Evolutionary conservation across 2,329 filamentous ascomycete genomes (phyloP), one percentile per base, ranked within the genome.

Genomic region (Botrytis fabae): DNA sequence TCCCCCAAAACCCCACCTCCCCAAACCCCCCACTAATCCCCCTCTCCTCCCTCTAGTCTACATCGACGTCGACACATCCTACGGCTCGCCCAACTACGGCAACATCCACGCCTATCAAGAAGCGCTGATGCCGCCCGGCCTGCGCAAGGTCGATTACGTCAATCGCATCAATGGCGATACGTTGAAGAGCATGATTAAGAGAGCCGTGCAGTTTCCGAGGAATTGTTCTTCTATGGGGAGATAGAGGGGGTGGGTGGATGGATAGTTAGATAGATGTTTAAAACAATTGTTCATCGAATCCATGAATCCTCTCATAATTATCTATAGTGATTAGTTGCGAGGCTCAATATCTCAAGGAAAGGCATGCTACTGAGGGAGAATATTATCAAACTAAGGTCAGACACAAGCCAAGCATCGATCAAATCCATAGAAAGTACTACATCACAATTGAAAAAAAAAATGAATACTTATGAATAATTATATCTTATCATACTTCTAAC

Each of bases 31-130:
- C 6, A 44, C 40, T 66, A n/a, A 61, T 72, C 8, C 16, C 25
- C 38, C n/a, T 4, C 42, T 18, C 22, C 25, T 73, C 10, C 10
- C 25, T 4, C 25, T 71, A 71, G 83, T 84, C n/a, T 84, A 82
- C 70, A 60, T 84, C 40, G 83, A 85, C 76, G 83, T 85, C 4
- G 83, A 85, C 72, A 82, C 79, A 2, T 80, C 81, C 5, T 85
- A 82, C 74, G 81, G 79, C 20, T 83, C 81, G 38, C 81, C 82
- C 2, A 81, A 74, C 66, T 85, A 84, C 73, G 83, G 83, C 2
- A 84, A 84, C 71, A 82, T 85, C 57, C 83, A 84, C 73, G 81
- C 82, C 22, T 85, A 85, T 75, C 81, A 84, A 75, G 77, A 81
- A 48, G 81, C 80, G 6, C 77, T 84, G 14, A 81, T 79, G 74